Evolutionary conservation across 2,329 filamentous ascomycete species (phyloP).

Genomic region (Phaeosphaeriaceae sp.): DNA sequence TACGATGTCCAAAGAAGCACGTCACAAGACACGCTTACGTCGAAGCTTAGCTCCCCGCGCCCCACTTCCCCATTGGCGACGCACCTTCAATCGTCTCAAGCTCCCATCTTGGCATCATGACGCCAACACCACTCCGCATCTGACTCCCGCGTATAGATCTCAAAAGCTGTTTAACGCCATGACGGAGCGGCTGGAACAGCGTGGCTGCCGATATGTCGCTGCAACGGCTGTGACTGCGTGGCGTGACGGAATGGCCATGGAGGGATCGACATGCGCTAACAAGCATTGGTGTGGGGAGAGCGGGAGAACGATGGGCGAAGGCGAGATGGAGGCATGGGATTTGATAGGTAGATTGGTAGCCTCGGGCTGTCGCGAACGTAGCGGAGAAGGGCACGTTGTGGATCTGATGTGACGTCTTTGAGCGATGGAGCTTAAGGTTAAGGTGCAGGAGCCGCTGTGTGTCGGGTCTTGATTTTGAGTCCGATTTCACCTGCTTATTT

Average conservation of each 20-base stretch:
- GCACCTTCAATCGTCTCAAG: slow-evolving; percentile 1
- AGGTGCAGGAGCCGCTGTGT: background rate
- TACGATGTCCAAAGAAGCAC: slow-evolving; percentile 14
- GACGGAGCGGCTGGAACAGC: slow-evolving; percentile 1
- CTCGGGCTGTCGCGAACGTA: slow-evolving; percentile 10
- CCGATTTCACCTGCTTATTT: too few species aligned
- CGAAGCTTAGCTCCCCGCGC: slow-evolving; percentile 20
- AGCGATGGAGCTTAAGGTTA: background rate
- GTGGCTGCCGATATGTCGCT: background rate
- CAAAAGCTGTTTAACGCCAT: background rate
- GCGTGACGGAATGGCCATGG: background rate
- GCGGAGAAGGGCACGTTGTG: slow-evolving; percentile 1
- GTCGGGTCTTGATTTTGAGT: background rate
- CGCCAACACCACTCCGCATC: background rate
- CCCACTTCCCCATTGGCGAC: slow-evolving; percentile 13
- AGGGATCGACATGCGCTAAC: slow-evolving; percentile 22
- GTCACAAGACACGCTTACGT: slow-evolving; percentile 16
- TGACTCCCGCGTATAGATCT: background rate
- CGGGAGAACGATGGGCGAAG: slow-evolving; percentile 1
- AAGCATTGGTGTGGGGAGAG: slow-evolving; percentile 16
- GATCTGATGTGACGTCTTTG: slow-evolving; percentile 5
- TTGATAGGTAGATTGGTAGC: slow-evolving; percentile 21
- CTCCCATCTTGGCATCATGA: slow-evolving; percentile 7
- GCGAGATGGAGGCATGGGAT: background rate
- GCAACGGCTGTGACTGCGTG: background rate